Percentiles rank a stretch among this genome's conserved stretches.
These are phyloP conservation scores for Lentinula aciculospora DNA, from an alignment of 768 basidiomycete genomes.

Conservation along the genomic window DNA sequence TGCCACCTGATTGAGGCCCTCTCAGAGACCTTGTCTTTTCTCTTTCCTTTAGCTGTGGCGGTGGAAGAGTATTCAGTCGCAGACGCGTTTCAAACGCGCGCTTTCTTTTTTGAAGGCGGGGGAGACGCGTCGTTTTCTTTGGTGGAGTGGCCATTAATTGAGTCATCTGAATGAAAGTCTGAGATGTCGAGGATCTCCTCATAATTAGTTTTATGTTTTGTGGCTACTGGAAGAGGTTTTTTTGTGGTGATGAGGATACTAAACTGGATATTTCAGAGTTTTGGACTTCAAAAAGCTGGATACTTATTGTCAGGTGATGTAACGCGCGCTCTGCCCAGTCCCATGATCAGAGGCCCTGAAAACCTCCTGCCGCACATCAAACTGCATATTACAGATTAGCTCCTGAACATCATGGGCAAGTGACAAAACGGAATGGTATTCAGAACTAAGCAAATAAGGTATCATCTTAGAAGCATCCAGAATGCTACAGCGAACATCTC, in stretches of 20 bases:
- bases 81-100: constrained; percentile 19
- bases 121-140: constrained; percentile 14
- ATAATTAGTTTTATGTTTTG: neutral
- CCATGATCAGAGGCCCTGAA: too few species aligned
- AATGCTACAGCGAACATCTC: neutral
- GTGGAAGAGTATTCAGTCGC: constrained; percentile 1
- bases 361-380: too few species aligned
- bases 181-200: constrained; percentile 12
- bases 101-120: constrained; percentile 22
- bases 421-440: too few species aligned
- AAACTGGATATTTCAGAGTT: too few species aligned
- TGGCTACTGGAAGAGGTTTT: neutral
- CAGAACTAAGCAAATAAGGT: neutral
- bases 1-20: neutral
- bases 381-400: too few species aligned
- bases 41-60: neutral
- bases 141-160: constrained; percentile 6
- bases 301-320: neutral
- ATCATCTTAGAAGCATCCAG: neutral
- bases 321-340: too few species aligned
- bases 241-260: neutral
- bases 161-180: neutral
- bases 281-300: too few species aligned
- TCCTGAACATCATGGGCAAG: too few species aligned
- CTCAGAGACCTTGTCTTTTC: neutral